Evolutionary conservation across 208 protist genomes (phyloP).

Genomic region (Crithidia brevicula): DNA sequence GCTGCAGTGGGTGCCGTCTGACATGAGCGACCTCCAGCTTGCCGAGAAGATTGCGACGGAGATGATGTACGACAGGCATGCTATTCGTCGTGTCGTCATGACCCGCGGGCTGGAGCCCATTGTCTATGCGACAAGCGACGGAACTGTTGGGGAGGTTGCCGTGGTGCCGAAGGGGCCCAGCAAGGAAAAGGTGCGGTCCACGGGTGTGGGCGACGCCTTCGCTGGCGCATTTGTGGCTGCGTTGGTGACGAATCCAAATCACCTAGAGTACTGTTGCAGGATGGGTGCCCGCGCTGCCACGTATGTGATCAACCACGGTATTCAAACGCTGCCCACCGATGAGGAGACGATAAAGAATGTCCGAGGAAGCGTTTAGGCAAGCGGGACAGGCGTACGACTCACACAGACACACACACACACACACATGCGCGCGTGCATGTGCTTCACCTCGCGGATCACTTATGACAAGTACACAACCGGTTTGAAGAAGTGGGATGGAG

Average conservation of each 20-base stretch:
- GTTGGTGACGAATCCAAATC: constrained; percentile 38
- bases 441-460: no score
- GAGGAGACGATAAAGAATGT: constrained; percentile 18
- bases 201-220: constrained; percentile 95
- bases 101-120: constrained; percentile 85
- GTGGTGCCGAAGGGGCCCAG: constrained; percentile 47
- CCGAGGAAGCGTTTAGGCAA: background rate
- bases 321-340: constrained; percentile 22
- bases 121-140: constrained; percentile 60
- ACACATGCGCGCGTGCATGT: no score
- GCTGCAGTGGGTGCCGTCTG: constrained; percentile 51
- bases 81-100: constrained; percentile 63
- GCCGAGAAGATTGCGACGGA: constrained; percentile 29
- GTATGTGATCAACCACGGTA: constrained; percentile 61
- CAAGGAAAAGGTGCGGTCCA: constrained; percentile 81
- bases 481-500: no score
- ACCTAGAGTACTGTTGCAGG: constrained; percentile 51
- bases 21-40: constrained; percentile 28
- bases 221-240: constrained; percentile 91
- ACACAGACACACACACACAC: no score
- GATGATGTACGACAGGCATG: constrained; percentile 43
- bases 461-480: no score
- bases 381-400: no score
- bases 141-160: constrained; percentile 25
- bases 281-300: constrained; percentile 55